Percentiles rank a stretch among this genome's conserved stretches.
Conservation (phyloP, 257 asterid genomes). For the Solanum ossicruentum region DNA sequence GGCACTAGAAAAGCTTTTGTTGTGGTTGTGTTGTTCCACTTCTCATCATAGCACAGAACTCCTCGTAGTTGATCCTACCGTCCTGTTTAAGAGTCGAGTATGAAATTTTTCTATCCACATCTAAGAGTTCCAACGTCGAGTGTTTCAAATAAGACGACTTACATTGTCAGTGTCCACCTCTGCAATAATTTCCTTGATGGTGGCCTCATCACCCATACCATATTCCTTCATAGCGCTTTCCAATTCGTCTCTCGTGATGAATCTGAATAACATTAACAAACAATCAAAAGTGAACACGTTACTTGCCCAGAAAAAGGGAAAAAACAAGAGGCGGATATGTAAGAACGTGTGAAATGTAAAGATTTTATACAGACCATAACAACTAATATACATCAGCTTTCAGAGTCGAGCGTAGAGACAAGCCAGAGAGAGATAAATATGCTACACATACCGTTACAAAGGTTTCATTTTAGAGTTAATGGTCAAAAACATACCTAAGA, state of each 20-base stretch:
- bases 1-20: conserved; percentile 38
- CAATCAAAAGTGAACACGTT: neutral
- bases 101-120: neutral
- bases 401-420: neutral
- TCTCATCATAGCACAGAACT: conserved; percentile 93
- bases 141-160: conserved; percentile 4
- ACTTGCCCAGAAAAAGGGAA: neutral
- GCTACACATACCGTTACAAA: neutral
- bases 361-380: neutral
- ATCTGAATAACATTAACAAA: conserved; percentile 21
- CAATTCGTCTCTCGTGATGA: conserved; percentile 71
- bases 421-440: neutral
- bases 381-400: neutral
- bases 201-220: conserved; percentile 69
- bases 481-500: no score
- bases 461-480: neutral
- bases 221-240: conserved; percentile 78
- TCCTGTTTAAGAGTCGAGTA: conserved; percentile 23
- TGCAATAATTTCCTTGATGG: conserved; percentile 66
- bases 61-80: conserved; percentile 81
- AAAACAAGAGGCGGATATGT: neutral
- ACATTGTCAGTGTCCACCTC: conserved; percentile 89
- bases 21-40: conserved; percentile 52
- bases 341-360: neutral
- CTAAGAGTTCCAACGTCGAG: neutral